phyloP scores from a whole-genome alignment of 2,329 filamentous ascomycete species.

The Colletotrichum scovillei region DNA sequence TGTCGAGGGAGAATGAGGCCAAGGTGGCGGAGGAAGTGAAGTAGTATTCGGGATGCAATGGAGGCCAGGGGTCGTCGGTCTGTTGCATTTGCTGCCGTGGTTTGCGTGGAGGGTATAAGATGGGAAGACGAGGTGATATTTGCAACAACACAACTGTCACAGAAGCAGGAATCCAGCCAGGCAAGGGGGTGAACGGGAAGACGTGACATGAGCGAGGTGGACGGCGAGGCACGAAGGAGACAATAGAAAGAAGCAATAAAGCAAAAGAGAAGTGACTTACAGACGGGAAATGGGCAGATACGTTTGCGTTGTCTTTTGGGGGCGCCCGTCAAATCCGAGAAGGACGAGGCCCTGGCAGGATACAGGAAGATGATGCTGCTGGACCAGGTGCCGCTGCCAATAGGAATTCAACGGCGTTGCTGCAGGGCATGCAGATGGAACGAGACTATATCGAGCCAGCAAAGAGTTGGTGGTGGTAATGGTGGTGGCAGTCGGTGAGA shows the following conservation, averaged over 20 bases:
- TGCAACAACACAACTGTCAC: neutral
- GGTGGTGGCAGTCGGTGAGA: neutral
- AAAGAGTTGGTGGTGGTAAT: slow-evolving; percentile 13
- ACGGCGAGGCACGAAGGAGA: neutral
- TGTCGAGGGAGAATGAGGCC: neutral
- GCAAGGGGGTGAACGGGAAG: neutral
- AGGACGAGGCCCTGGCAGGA: neutral
- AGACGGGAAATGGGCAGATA: slow-evolving; percentile 2
- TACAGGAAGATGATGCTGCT: neutral
- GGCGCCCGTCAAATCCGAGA: slow-evolving; percentile 24
- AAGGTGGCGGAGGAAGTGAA: neutral
- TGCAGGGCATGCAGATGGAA: slow-evolving; percentile 29
- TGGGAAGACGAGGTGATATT: neutral
- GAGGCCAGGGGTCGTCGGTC: neutral
- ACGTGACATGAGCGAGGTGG: neutral
- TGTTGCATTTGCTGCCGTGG: neutral
- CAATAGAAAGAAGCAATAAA: neutral
- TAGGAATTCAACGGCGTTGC: slow-evolving; percentile 19
- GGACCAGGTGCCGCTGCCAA: slow-evolving; percentile 13
- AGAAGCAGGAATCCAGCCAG: neutral
- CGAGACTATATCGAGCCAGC: slow-evolving; percentile 27
- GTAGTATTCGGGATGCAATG: neutral
- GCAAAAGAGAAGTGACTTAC: neutral
- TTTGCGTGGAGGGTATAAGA: neutral
- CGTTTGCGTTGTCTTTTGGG: neutral